Evolutionary conservation across 148 eudicot species (phyloP), one percentile per base, ranked within the genome.

Genomic region (Rheum nobile): DNA sequence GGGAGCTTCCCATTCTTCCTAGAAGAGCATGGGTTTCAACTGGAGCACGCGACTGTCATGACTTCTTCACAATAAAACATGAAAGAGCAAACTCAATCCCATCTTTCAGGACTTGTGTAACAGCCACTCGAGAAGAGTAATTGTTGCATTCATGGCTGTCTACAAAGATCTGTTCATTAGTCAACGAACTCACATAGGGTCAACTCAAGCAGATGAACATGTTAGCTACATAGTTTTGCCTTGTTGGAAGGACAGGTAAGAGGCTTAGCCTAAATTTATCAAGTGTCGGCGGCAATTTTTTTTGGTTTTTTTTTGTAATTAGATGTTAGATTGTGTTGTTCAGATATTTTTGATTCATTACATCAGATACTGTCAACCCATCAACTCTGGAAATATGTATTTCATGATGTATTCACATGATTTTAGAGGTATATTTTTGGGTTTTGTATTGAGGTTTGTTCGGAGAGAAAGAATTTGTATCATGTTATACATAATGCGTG

Each of bases 1-100:
- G 90, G 90, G 28, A 86, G 84, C 82, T 92, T 93, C 74, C 90
- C 94, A 1, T 84, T 84, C 75, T 86, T 84, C n/a, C 46, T 75
- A 0, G 79, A 82, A 71, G 84, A 70, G 5, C 80, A 71, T 24
- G 79, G 79, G 19, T 74, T 35, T 34, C 87, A 84, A 78, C 28
- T 84, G 17, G 88, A 86, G 75, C 84, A 82, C 79, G 84, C 76
- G 16, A 10, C 81, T 55, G 74, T 81, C 73, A 79, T 77, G 78
- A 80, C 84, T 68, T 80, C 83, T 75, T 61, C 43, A 69, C 78
- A 79, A 1, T 69, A 80, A 74, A 79, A 76, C 19, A 42, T 14
- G 17, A 37, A 1, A 52, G 39, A 72, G 2, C 43, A 57, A 28
- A 26, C 67, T 11, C 34, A 57, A 57, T 22, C 32, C 32, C 32